These are phyloP conservation scores for Xerocomus amazonicus DNA, from an alignment of 1,284 basidiomycete species.

Conservation along the genomic window DNA sequence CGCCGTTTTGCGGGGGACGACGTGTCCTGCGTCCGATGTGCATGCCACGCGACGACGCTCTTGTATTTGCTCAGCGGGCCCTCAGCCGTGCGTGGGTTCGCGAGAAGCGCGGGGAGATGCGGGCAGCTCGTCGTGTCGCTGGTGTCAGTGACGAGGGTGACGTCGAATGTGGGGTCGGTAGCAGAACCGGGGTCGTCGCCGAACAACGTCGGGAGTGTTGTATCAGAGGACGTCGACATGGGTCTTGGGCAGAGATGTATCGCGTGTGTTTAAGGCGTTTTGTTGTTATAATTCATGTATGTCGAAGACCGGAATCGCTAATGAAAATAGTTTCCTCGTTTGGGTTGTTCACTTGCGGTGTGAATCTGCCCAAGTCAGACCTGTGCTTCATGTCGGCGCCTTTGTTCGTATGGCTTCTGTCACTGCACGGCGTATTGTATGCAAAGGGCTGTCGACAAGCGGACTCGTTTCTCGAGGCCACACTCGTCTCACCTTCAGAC, in stretches of 20 bases:
- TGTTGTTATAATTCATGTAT: no score
- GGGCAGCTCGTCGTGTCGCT: slow-evolving; percentile 14
- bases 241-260: no score
- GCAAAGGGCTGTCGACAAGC: not conserved
- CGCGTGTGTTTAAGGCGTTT: not conserved
- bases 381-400: slow-evolving; percentile 1
- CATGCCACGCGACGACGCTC: slow-evolving; percentile 39
- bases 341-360: not conserved
- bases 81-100: slow-evolving; percentile 26
- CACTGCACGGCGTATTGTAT: not conserved
- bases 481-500: not conserved
- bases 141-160: slow-evolving; percentile 8
- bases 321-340: slow-evolving; percentile 13
- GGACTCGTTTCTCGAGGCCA: not conserved
- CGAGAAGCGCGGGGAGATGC: slow-evolving; percentile 25
- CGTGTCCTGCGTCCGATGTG: slow-evolving; percentile 32
- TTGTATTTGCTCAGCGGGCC: slow-evolving; percentile 37
- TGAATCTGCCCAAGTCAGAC: no score
- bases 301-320: no score
- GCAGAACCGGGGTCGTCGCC: slow-evolving; percentile 21
- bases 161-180: slow-evolving; percentile 12
- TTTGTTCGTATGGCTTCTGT: slow-evolving; percentile 8
- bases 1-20: slow-evolving; percentile 41
- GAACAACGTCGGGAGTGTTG: slow-evolving; percentile 29
- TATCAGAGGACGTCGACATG: slow-evolving; percentile 33